phyloP scores from a whole-genome alignment of 208 protist genomes.

The Acanthamoeba castellanii region DNA sequence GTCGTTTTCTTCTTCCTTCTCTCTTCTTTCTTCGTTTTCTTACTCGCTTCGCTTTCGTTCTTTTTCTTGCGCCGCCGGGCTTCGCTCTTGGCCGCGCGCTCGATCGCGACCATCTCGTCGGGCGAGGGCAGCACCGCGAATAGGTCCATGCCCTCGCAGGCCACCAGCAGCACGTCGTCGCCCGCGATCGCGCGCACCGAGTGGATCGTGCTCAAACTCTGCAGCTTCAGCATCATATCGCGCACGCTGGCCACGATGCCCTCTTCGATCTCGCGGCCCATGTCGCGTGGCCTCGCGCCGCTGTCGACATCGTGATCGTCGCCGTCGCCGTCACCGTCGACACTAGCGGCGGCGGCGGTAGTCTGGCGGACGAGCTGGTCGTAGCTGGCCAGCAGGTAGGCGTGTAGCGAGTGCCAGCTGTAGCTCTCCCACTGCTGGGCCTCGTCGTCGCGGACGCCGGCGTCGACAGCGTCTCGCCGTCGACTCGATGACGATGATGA shows the following conservation, averaged over 20 bases:
- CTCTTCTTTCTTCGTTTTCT: not conserved
- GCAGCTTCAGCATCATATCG: slow-evolving; percentile 14
- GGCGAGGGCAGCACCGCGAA: not conserved
- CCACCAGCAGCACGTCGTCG: not conserved
- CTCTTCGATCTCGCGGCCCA: slow-evolving; percentile 41
- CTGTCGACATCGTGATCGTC: not conserved
- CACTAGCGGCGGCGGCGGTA: not conserved
- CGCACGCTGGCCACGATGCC: slow-evolving; percentile 61
- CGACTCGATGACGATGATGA: not conserved
- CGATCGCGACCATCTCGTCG: slow-evolving; percentile 23
- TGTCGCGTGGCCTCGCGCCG: not conserved
- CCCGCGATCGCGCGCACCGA: slow-evolving; percentile 16
- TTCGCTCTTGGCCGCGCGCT: not conserved
- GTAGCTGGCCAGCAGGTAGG: not conserved
- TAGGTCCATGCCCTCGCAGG: not conserved
- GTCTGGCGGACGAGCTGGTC: not conserved
- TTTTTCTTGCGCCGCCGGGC: not conserved
- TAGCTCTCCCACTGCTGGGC: not conserved
- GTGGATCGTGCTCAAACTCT: not conserved
- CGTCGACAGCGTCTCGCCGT: not conserved
- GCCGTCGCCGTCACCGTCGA: not conserved
- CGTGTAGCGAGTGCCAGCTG: slow-evolving; percentile 24
- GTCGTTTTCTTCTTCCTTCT: not conserved
- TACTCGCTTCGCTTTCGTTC: not conserved
- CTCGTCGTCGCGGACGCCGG: not conserved